These are phyloP conservation scores for Saccharomyces mikatae DNA, from an alignment of 805 yeast species.

Conservation along the genomic window DNA sequence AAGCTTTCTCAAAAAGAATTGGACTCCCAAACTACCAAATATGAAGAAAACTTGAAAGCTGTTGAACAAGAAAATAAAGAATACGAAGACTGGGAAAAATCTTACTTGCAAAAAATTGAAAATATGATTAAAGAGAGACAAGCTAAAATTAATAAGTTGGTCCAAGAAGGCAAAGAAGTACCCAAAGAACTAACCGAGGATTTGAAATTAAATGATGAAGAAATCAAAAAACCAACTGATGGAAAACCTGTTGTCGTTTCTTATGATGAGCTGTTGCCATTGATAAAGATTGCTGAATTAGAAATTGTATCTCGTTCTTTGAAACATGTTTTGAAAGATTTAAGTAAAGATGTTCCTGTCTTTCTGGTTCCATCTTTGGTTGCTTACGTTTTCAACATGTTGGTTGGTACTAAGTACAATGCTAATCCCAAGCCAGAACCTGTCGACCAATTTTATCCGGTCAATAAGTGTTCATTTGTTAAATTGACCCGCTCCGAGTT, in stretches of 20 bases:
- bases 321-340: constrained; percentile 61
- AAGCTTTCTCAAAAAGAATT: constrained; percentile 27
- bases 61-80: constrained; percentile 26
- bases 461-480: constrained; percentile 35
- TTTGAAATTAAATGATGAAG: constrained; percentile 27
- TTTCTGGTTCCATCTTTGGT: constrained; percentile 52
- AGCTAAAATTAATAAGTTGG: constrained; percentile 26
- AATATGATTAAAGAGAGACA: constrained; percentile 30
- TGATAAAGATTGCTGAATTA: constrained; percentile 37
- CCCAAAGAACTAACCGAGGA: constrained; percentile 30
- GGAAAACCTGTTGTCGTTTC: constrained; percentile 30
- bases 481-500: constrained; percentile 42
- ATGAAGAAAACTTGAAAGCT: constrained; percentile 19
- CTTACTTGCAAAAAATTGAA: constrained; percentile 25
- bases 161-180: constrained; percentile 29
- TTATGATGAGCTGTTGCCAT: constrained; percentile 35
- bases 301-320: constrained; percentile 77
- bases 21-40: constrained; percentile 16
- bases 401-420: constrained; percentile 48
- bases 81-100: constrained; percentile 29
- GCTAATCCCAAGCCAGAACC: constrained; percentile 33
- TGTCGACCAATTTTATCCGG: constrained; percentile 41
- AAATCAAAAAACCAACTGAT: constrained; percentile 30
- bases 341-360: constrained; percentile 40
- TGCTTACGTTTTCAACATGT: constrained; percentile 62